Base-by-base conservation (phyloP, 306 rosid species). In the Cajanus cajan region DNA sequence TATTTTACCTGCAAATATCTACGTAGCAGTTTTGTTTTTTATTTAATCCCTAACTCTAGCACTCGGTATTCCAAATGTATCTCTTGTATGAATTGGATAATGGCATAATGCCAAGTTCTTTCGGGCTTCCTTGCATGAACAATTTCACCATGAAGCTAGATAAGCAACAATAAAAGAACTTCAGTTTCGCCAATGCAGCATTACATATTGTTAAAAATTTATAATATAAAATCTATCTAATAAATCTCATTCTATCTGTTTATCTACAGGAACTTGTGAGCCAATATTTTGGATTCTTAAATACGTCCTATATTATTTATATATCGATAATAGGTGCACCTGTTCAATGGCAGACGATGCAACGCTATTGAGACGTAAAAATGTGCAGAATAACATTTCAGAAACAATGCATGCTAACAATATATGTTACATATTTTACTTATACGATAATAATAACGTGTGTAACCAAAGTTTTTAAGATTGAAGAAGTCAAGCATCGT, bases 401-500 rank as follows among this genome's bases (percentile, higher is more conserved):
- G 21, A 59, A 28, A 13, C 40, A 59, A 59, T 28, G 15, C 14
- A 62, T 31, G 12, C 13, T 43, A 64, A 37, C 28, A 64, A 8
- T 31, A n/a, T 61, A 33, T 62, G 13, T 2, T 64, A 8, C 9
- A 4, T 16, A n/a, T n/a, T n/a, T n/a, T n/a, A 33, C 0, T 61
- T n/a, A 9, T 4, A 8, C 7, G 11, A 21, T 58, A 28, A 64
- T 9, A 81, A 6, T 34, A 57, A 22, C 16, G 8, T 57, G 5
- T 58, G 25, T 11, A 25, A 67, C 45, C 2, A 58, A 24, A 31
- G 16, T 47, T 6, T 2, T 82, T 82, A 7, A 50, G 24, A 74
- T 71, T 52, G 77, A 85, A 72, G 36, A 16, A 61, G 78, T 85
- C 88, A 82, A 78, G 58, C 71, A 68, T 50, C 11, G 48, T 13